These are phyloP conservation scores for Quercus rubra DNA, from an alignment of 306 rosid species.

Conservation along the genomic window DNA sequence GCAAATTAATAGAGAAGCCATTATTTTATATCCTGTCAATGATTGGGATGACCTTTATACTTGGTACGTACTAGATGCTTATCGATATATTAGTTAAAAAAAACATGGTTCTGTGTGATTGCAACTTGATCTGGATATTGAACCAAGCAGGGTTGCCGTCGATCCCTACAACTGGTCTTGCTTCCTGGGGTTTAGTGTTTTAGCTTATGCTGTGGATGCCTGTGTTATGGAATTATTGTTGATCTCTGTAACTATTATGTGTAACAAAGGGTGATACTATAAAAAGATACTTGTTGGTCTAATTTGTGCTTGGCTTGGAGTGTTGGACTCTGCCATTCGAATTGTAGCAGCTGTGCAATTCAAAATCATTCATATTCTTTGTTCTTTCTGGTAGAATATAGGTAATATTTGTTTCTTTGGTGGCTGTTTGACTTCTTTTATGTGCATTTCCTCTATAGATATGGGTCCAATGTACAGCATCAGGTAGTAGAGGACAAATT, in stretches of 20 bases:
- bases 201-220: not conserved
- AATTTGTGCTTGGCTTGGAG: not conserved
- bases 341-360: not conserved
- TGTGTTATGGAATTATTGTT: not conserved
- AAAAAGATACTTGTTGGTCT: not conserved
- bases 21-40: not conserved
- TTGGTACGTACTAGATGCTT: not conserved
- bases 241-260: not conserved
- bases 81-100: not conserved
- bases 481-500: slow-evolving; percentile 87
- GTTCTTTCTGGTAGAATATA: not conserved
- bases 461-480: slow-evolving; percentile 61
- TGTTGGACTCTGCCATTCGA: not conserved
- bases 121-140: not conserved
- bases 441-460: slow-evolving; percentile 40
- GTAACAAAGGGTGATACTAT: not conserved
- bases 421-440: slow-evolving; percentile 14
- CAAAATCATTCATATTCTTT: not conserved
- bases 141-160: not conserved
- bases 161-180: not conserved
- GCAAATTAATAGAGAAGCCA: not conserved
- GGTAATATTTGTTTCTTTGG: not conserved
- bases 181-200: too few species aligned
- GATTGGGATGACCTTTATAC: not conserved
- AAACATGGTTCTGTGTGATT: not conserved